Evolutionary conservation across 306 rosid genomes (phyloP).

Genomic region (Pterocarpus macrocarpus): DNA sequence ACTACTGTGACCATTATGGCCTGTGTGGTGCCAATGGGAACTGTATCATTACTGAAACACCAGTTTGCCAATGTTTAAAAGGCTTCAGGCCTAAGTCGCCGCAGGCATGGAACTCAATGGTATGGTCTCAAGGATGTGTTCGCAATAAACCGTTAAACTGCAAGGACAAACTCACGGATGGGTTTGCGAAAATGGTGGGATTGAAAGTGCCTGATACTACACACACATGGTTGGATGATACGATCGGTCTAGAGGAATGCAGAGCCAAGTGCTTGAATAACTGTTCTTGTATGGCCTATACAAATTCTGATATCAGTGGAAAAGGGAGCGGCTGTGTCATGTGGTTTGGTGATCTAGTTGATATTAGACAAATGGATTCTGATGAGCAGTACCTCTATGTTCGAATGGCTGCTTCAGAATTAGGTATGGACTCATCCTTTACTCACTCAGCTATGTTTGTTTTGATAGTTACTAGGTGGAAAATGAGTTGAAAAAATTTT

Average conservation of each 20-base stretch:
- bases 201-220: slow-evolving; percentile 40
- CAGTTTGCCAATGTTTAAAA: slow-evolving; percentile 28
- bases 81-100: slow-evolving; percentile 9
- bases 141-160: slow-evolving; percentile 31
- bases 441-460: no score
- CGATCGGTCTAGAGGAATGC: slow-evolving; percentile 24
- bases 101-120: slow-evolving; percentile 13
- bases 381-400: no score
- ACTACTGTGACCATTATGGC: no score
- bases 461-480: no score
- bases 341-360: no score
- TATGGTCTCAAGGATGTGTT: slow-evolving; percentile 36
- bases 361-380: no score
- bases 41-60: slow-evolving; percentile 17
- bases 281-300: no score
- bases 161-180: background rate
- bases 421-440: no score
- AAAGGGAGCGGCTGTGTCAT: no score
- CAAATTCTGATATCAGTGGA: no score
- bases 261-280: background rate
- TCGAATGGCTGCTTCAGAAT: no score
- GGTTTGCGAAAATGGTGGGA: slow-evolving; percentile 19
- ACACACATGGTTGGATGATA: slow-evolving; percentile 28
- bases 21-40: slow-evolving; percentile 35
- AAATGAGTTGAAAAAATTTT: no score